phyloP scores from a whole-genome alignment of 2,329 filamentous ascomycete species.

The Cladosporium oxysporum region DNA sequence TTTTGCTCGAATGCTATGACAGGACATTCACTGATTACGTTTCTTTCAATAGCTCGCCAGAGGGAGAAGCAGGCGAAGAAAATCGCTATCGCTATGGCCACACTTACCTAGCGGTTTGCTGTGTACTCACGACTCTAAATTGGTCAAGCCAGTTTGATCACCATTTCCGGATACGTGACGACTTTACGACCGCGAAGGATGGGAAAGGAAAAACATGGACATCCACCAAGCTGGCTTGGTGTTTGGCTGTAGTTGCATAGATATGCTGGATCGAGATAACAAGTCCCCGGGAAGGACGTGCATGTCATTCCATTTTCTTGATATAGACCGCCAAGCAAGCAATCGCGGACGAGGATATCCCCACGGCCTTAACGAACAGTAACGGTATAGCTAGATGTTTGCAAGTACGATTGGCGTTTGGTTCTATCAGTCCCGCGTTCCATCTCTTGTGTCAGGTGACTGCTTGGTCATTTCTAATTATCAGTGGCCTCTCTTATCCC shows the following conservation, averaged over 20 bases:
- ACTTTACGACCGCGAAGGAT: constrained; percentile 1
- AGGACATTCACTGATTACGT: neutral
- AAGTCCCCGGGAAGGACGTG: neutral
- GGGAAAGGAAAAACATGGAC: neutral
- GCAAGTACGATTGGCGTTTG: neutral
- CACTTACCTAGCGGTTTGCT: constrained; percentile 18
- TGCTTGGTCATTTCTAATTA: neutral
- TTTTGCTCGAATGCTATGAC: neutral
- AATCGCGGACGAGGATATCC: neutral
- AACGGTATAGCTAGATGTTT: constrained; percentile 1
- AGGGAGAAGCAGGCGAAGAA: constrained; percentile 20
- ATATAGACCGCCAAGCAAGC: constrained; percentile 8
- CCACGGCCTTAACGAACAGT: neutral
- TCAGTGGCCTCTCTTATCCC: neutral
- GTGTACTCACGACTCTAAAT: neutral
- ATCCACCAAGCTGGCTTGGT: constrained; percentile 5
- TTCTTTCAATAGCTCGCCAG: constrained; percentile 6
- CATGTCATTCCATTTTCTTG: neutral
- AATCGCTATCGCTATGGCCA: constrained; percentile 22
- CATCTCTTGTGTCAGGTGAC: neutral
- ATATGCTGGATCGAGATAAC: neutral
- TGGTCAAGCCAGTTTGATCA: neutral
- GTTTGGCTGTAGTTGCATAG: neutral
- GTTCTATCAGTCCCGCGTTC: neutral
- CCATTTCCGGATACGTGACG: neutral